A percentile compares a stretch with the other conserved stretches of the same genome.
These are phyloP conservation scores for Penicillium crustosum DNA, from an alignment of 2,329 filamentous ascomycete genomes.

Conservation along the genomic window DNA sequence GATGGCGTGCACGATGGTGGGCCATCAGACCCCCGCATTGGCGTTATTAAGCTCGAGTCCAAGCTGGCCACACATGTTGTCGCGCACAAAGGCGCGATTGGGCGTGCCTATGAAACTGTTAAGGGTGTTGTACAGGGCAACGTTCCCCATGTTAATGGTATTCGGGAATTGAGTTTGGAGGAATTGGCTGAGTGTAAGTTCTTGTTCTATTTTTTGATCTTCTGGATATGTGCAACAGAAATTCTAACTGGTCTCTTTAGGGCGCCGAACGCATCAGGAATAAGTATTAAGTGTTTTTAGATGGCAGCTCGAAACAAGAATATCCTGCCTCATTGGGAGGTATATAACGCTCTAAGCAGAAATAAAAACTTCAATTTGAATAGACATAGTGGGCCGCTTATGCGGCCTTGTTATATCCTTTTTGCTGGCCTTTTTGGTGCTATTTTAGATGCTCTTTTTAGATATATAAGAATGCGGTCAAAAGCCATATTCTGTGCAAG, in stretches of 20 bases:
- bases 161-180: constrained; percentile 68
- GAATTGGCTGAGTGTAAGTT: constrained; percentile 63
- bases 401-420: too few species aligned
- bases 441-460: too few species aligned
- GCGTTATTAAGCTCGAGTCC: constrained; percentile 73
- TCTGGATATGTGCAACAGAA: background rate
- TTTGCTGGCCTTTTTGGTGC: too few species aligned
- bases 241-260: constrained; percentile 19
- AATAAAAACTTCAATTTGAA: background rate
- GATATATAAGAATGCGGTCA: too few species aligned
- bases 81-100: constrained; percentile 61
- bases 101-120: constrained; percentile 67
- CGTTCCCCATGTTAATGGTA: constrained; percentile 68
- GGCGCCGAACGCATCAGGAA: constrained; percentile 32
- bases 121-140: constrained; percentile 74
- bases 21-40: constrained; percentile 77
- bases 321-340: rapidly evolving
- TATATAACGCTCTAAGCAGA: background rate
- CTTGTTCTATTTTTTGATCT: background rate
- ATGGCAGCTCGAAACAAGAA: background rate
- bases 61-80: constrained; percentile 72
- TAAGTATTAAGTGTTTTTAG: constrained; percentile 7
- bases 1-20: constrained; percentile 82
- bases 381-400: too few species aligned
- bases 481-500: too few species aligned